Conservation (phyloP, 2,329 filamentous ascomycete species). For the Calonectria hawksworthii region DNA sequence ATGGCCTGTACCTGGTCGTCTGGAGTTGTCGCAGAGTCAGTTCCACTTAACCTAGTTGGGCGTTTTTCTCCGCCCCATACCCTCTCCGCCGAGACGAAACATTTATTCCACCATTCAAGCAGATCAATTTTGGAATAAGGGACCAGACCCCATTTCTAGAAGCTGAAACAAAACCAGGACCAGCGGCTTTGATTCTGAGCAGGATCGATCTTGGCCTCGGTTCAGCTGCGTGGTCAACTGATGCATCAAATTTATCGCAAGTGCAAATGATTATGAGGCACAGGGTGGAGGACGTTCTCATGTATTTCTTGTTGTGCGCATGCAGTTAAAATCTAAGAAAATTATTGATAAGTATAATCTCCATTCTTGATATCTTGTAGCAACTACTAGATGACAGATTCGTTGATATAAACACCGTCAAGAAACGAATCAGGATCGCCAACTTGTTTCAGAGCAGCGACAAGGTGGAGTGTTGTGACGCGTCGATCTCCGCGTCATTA, state of each 20-base stretch:
- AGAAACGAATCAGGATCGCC: neutral
- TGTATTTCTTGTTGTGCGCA: neutral
- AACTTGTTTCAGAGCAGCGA: neutral
- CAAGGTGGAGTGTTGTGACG: neutral
- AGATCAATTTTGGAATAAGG: neutral
- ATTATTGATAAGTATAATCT: neutral
- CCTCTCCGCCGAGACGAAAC: conserved; percentile 18
- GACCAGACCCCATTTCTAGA: neutral
- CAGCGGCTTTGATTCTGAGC: neutral
- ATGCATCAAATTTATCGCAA: neutral
- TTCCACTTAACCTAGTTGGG: conserved; percentile 34
- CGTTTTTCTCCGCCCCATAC: conserved; percentile 4
- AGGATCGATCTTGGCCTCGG: neutral
- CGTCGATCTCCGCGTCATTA: neutral
- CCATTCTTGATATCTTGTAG: neutral
- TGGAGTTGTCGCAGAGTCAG: conserved; percentile 15
- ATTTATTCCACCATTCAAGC: conserved; percentile 26
- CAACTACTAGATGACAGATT: neutral
- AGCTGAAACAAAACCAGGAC: conserved; percentile 4
- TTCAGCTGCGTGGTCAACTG: neutral
- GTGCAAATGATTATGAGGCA: neutral
- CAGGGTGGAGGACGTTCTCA: neutral
- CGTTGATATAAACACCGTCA: neutral
- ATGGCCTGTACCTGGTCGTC: conserved; percentile 6
- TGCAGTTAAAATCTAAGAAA: neutral